Conservation (phyloP, 2,329 filamentous ascomycete genomes). For the Ilyonectria destructans region DNA sequence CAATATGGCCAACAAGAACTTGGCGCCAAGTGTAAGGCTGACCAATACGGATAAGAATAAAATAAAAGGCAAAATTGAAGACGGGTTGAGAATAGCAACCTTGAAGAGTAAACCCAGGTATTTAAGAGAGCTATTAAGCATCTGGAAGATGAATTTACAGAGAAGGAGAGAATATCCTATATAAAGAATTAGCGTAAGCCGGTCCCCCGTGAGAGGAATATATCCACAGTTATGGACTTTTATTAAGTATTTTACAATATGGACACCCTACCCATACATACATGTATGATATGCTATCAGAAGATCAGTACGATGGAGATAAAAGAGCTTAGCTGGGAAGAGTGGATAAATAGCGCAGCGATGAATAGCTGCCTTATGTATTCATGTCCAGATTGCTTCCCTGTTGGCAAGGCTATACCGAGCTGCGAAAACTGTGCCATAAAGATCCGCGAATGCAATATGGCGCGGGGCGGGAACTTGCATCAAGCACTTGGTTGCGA, state of each 20-base stretch:
- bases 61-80: constrained; percentile 15
- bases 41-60: constrained; percentile 14
- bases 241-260: constrained; percentile 6
- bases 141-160: not conserved
- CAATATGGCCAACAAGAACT: constrained; percentile 2
- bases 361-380: constrained; percentile 11
- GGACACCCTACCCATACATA: constrained; percentile 8
- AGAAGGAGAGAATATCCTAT: not conserved
- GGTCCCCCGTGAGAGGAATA: constrained; percentile 13
- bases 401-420: not conserved
- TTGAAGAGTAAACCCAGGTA: no score
- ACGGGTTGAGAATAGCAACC: not conserved
- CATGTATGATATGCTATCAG: constrained; percentile 16
- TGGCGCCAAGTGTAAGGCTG: not conserved
- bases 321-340: constrained; percentile 7
- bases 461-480: no score
- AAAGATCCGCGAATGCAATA: not conserved
- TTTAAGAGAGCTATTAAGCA: no score
- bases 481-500: no score
- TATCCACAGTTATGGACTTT: constrained; percentile 4
- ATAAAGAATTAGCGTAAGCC: constrained; percentile 3
- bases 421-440: constrained; percentile 2
- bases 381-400: constrained; percentile 7
- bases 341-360: not conserved
- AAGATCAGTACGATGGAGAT: constrained; percentile 11